Evolutionary conservation across 2,329 filamentous ascomycete species (phyloP).

Genomic region (Cladosporium sp.): DNA sequence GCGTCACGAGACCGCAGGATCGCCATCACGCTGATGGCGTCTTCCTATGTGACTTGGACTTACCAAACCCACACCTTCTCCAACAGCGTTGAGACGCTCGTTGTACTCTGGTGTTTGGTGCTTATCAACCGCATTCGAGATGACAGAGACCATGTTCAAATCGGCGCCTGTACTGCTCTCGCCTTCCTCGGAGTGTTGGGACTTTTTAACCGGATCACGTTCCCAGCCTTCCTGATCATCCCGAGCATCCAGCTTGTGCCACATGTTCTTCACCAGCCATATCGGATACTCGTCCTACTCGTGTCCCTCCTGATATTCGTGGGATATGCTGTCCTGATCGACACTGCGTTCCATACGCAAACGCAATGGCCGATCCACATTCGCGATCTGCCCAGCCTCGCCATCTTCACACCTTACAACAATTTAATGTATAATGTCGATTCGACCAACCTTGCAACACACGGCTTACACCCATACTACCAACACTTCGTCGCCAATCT

Average conservation of each 20-base stretch:
- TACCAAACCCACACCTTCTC: slow-evolving; percentile 98
- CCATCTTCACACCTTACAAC: slow-evolving; percentile 50
- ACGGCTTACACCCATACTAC: slow-evolving; percentile 51
- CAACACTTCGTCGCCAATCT: slow-evolving; percentile 50
- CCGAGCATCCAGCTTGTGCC: slow-evolving; percentile 79
- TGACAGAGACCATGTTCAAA: slow-evolving; percentile 71
- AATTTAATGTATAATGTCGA: slow-evolving; percentile 50
- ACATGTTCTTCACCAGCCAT: slow-evolving; percentile 70
- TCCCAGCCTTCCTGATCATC: slow-evolving; percentile 85
- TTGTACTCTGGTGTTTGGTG: slow-evolving; percentile 90
- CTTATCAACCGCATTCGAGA: slow-evolving; percentile 81
- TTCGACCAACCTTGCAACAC: slow-evolving; percentile 46
- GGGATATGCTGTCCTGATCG: slow-evolving; percentile 55
- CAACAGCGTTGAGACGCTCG: slow-evolving; percentile 90
- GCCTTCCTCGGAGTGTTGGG: slow-evolving; percentile 80
- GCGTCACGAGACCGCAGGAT: slow-evolving; percentile 66
- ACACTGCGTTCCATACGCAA: slow-evolving; percentile 41
- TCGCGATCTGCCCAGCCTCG: slow-evolving; percentile 56
- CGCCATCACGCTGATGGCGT: slow-evolving; percentile 81
- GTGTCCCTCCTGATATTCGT: slow-evolving; percentile 72
- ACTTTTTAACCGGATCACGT: slow-evolving; percentile 94
- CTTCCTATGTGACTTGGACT: slow-evolving; percentile 97
- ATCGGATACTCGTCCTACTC: slow-evolving; percentile 52
- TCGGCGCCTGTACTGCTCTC: slow-evolving; percentile 71
- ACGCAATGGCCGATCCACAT: slow-evolving; percentile 64